Percentiles rank a stretch among this genome's conserved stretches.
phyloP scores from a whole-genome alignment of 768 basidiomycete genomes.

The Kwoniella bestiolae region DNA sequence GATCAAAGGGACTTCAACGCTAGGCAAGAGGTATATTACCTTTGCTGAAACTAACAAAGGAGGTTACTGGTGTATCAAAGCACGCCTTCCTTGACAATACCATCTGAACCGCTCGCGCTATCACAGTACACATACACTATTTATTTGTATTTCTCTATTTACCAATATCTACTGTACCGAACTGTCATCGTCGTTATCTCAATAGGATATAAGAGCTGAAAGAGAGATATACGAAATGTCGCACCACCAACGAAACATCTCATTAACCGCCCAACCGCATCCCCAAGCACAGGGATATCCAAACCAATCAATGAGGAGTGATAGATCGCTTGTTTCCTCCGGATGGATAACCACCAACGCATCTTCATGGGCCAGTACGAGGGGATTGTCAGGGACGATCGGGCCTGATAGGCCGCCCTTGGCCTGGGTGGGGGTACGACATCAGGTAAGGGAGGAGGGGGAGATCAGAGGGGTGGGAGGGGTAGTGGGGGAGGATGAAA shows the following conservation, averaged over 20 bases:
- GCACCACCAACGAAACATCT: background rate
- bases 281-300: background rate
- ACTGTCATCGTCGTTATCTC: too few species aligned
- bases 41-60: background rate
- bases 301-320: conserved; percentile 6
- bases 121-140: background rate
- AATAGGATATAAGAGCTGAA: too few species aligned
- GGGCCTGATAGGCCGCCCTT: background rate
- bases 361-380: conserved; percentile 14
- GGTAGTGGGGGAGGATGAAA: background rate
- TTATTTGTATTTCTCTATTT: background rate
- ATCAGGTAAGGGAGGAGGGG: conserved; percentile 10
- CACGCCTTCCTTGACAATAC: background rate
- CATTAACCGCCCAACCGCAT: background rate
- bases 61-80: background rate
- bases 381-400: background rate
- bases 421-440: conserved; percentile 23
- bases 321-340: background rate
- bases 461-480: background rate
- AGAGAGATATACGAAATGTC: background rate
- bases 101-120: background rate
- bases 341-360: conserved; percentile 22
- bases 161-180: too few species aligned
- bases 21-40: too few species aligned
- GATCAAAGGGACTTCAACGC: too few species aligned